Evolutionary conservation across 1,284 basidiomycete genomes (phyloP).

Genomic region (Malassezia globosa): DNA sequence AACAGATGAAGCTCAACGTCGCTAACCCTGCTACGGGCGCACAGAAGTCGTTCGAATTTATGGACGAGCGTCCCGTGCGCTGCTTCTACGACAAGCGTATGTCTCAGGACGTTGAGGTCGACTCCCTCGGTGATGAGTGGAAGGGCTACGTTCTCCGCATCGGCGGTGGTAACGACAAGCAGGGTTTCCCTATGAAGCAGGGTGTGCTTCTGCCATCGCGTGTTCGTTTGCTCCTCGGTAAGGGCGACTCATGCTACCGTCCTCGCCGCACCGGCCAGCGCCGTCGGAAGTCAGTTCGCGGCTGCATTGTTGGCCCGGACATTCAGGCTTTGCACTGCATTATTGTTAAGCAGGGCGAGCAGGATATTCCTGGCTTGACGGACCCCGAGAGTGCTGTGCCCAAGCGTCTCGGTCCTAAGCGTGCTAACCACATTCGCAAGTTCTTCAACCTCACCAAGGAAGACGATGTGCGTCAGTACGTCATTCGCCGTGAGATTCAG

Average conservation of each 20-base stretch:
- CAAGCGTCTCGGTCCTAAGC: slow-evolving; percentile 85
- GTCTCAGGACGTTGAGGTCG: slow-evolving; percentile 82
- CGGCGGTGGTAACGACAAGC: slow-evolving; percentile 84
- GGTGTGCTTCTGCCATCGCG: slow-evolving; percentile 90
- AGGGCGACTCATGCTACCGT: slow-evolving; percentile 97
- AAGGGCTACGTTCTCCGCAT: slow-evolving; percentile 95
- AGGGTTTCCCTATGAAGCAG: slow-evolving; percentile 92
- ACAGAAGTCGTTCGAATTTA: slow-evolving; percentile 84
- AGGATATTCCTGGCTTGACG: slow-evolving; percentile 81
- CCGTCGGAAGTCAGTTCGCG: slow-evolving; percentile 95
- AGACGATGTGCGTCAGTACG: slow-evolving; percentile 92
- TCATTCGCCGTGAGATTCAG: slow-evolving; percentile 70
- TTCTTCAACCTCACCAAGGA: slow-evolving; percentile 99
- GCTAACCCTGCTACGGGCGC: slow-evolving; percentile 86
- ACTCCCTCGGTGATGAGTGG: slow-evolving; percentile 87
- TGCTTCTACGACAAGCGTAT: slow-evolving; percentile 95
- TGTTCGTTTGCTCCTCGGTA: slow-evolving; percentile 82
- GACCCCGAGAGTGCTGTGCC: slow-evolving; percentile 68
- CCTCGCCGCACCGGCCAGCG: slow-evolving; percentile 84
- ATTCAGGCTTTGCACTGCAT: slow-evolving; percentile 88
- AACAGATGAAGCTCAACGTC: slow-evolving; percentile 86
- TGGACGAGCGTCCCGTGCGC: slow-evolving; percentile 81
- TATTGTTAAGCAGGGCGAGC: slow-evolving; percentile 93
- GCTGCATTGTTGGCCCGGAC: slow-evolving; percentile 87
- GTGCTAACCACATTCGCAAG: slow-evolving; percentile 62